Base-by-base conservation (phyloP, 176 grass and related monocot genomes). In the Avena insularis region DNA sequence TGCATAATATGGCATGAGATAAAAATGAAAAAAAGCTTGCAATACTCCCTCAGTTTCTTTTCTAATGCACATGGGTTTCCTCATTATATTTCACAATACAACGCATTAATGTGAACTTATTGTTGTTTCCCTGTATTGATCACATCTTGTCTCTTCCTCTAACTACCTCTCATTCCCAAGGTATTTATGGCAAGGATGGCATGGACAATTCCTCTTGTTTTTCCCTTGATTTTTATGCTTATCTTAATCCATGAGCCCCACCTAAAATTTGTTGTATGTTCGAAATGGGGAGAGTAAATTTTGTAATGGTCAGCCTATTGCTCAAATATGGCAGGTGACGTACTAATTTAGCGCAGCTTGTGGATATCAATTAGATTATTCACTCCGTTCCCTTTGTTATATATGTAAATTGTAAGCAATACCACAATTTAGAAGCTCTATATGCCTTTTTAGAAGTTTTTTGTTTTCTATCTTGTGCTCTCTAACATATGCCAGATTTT, bases 301-400 rank as follows among this genome's bases (percentile, higher is more conserved):
- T 83, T 33, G 67, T 33, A 9, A 55, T 85, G 2, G 57, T 75
- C 8, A 19, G 66, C 43, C 6, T 6, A 84, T 84, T 79, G 57
- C 15, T 89, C 54, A 84, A 87, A 89, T 74, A 67, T 67, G 47
- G 12, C 57, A 35, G 58, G 9, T 38, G 3, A 17, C 43, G 15
- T 77, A 64, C 53, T 75, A 77, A 25, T 85, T 77, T 36, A 38
- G 8, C 21, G 11, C n/a, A 19, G 38, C 70, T 36, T 63, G 1
- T 78, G 57, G 46, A 55, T 84, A 61, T 61, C 68, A 75, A 21
- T 66, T 77, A 2, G 3, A 81, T 51, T 45, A 59, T 21, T 50
- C 46, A 0, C 13, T 75, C 38, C 50, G 19, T 85, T 75, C 54
- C 23, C 16, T 79, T 89, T 56, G 46, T 89, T 6, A 9, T 53